These are phyloP conservation scores for Sphaceloma murrayae DNA, from an alignment of 2,329 filamentous ascomycete species.

Conservation along the genomic window DNA sequence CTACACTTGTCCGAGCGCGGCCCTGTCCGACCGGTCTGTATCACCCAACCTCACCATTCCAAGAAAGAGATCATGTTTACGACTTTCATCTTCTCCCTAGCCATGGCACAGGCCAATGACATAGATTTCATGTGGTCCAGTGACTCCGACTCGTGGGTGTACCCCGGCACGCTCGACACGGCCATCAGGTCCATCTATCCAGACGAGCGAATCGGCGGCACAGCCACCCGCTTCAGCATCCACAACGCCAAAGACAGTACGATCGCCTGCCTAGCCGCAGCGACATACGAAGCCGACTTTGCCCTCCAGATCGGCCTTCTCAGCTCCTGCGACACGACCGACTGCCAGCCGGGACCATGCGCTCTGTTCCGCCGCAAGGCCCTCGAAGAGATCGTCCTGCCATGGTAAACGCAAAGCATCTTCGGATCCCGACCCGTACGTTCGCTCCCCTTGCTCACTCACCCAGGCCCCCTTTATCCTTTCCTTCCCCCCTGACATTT, in stretches of 20 bases:
- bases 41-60: constrained; percentile 11
- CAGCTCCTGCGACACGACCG: constrained; percentile 5
- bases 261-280: constrained; percentile 5
- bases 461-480: not conserved
- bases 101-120: constrained; percentile 6
- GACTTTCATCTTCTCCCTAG: constrained; percentile 10
- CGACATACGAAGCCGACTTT: constrained; percentile 14
- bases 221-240: constrained; percentile 7
- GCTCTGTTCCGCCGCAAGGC: not conserved
- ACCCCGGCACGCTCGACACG: constrained; percentile 1
- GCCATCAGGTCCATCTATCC: constrained; percentile 8
- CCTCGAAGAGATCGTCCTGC: not conserved
- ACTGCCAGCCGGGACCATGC: constrained; percentile 7
- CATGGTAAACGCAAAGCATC: constrained; percentile 3
- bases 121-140: constrained; percentile 9
- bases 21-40: constrained; percentile 6
- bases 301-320: constrained; percentile 6
- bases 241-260: constrained; percentile 2
- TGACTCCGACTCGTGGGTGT: constrained; percentile 5
- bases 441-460: not conserved
- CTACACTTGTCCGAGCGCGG: not conserved
- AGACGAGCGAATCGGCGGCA: constrained; percentile 7
- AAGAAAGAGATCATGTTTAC: constrained; percentile 15
- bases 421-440: constrained; percentile 6
- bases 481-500: not conserved